Conservation (phyloP, 2,329 filamentous ascomycete genomes). For the Tolypocladium nubicola region DNA sequence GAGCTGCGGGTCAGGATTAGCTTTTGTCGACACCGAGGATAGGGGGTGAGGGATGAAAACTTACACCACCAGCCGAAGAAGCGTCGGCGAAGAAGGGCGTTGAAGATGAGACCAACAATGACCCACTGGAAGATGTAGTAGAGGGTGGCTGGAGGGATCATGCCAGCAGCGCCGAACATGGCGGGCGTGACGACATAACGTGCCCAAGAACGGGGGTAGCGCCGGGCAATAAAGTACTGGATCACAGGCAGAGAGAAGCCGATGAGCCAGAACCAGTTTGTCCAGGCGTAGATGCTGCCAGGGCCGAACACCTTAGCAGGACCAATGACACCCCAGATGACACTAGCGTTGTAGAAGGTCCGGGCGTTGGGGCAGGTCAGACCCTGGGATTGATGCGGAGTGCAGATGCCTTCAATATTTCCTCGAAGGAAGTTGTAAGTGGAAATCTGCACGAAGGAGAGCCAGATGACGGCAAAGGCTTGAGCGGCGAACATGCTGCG, state of each 20-base stretch:
- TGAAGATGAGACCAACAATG: conserved; percentile 44
- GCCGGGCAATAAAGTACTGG: conserved; percentile 36
- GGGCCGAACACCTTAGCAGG: conserved; percentile 21
- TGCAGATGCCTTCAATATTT: conserved; percentile 45
- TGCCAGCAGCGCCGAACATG: conserved; percentile 37
- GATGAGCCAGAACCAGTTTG: conserved; percentile 46
- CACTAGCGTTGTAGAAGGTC: conserved; percentile 49
- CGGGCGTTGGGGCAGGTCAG: conserved; percentile 46
- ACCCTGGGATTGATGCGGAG: conserved; percentile 31
- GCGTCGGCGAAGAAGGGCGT: conserved; percentile 37
- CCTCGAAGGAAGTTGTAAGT: conserved; percentile 28
- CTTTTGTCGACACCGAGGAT: no score
- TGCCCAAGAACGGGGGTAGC: conserved; percentile 32
- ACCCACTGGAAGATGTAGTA: conserved; percentile 46
- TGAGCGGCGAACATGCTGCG: conserved; percentile 37
- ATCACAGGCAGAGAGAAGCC: conserved; percentile 35
- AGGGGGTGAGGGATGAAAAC: conserved; percentile 12
- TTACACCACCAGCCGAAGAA: conserved; percentile 45
- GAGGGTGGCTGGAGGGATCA: conserved; percentile 44
- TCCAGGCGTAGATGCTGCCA: conserved; percentile 32
- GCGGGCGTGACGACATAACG: conserved; percentile 42
- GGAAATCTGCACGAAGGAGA: conserved; percentile 25
- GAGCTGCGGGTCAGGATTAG: conserved; percentile 4
- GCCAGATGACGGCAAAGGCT: conserved; percentile 28
- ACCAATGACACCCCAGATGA: conserved; percentile 52